Evolutionary conservation across 345 rosid genomes (phyloP).

Genomic region (Citrus sp.): DNA sequence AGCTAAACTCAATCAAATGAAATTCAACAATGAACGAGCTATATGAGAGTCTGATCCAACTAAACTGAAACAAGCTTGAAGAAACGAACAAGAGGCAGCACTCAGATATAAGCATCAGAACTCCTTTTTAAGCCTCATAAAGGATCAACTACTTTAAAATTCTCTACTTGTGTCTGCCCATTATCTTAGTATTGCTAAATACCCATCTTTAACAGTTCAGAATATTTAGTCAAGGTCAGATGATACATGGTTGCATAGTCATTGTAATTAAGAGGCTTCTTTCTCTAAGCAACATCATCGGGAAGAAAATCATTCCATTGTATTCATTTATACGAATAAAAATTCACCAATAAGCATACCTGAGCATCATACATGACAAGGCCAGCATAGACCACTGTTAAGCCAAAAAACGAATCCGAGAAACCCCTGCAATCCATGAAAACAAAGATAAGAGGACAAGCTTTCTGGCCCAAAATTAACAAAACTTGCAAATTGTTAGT

Average conservation of each 20-base stretch:
- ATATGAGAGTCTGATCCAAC: neutral
- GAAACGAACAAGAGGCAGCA: neutral
- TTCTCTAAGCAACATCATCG: neutral
- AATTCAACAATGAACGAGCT: neutral
- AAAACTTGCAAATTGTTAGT: neutral
- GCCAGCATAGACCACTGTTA: conserved; percentile 70
- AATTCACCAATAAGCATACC: conserved; percentile 28
- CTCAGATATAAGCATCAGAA: neutral
- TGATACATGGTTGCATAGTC: neutral
- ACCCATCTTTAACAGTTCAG: neutral
- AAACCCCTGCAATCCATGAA: conserved; percentile 58
- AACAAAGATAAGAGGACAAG: neutral
- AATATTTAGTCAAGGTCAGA: neutral
- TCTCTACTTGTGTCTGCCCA: neutral
- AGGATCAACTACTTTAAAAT: neutral
- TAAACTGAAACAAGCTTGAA: neutral
- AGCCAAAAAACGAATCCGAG: conserved; percentile 76
- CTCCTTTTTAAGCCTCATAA: neutral
- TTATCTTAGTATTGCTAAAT: neutral
- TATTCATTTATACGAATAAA: neutral
- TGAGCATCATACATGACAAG: conserved; percentile 92
- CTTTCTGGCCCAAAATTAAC: neutral
- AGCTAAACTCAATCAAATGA: neutral
- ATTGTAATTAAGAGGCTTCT: neutral
- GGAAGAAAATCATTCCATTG: neutral